Evolutionary conservation across 1,139 yeast genomes (phyloP), one percentile per base, ranked within the genome.

Genomic region (Lodderomyces metapsilosis): DNA sequence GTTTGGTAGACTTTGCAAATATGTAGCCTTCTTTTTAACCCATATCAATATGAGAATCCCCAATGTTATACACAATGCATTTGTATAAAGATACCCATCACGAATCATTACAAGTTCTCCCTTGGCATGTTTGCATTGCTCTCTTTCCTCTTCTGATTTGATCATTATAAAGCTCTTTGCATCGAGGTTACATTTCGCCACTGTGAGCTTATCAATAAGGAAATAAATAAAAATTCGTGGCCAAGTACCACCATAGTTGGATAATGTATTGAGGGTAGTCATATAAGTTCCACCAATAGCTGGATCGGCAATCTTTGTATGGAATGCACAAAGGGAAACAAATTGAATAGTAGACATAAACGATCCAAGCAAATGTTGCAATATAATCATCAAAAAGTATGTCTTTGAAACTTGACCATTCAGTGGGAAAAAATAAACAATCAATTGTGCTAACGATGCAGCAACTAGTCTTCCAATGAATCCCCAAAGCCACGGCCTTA

Each of bases 221-320:
- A 74, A 78, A 53, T 89, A 75, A 5, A 91, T 82, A 37, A 92
- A 69, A 20, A 88, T 68, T 44, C 91, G 75, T 0, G 99, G 98
- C 98, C 98, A 94, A 21, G 95, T 94, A 4, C 98, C 99, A 27
- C 99, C 99, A 44, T 91, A 75, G 57, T 92, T 92, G 28, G 95
- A 83, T 39, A 92, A 71, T 0, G 99, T 92, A 62, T 94, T 94
- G 43, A 92, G 70, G 1, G 96, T 84, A 0, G 98, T 92, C 98
- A 94, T 92, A 61, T 92, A 92, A 0, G 99, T 94, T 1, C 98
- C 98, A 13, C 98, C 99, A 53, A 92, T 88, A 11, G 82, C 65
- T 0, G 98, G 98, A 60, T 92, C 98, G 2, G 98, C 96, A 41
- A 94, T 87, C 54, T 84, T 84, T 4, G 97, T 91, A 62, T 91